phyloP scores from a whole-genome alignment of 2,329 filamentous ascomycete genomes.

The Diaporthe australafricana region DNA sequence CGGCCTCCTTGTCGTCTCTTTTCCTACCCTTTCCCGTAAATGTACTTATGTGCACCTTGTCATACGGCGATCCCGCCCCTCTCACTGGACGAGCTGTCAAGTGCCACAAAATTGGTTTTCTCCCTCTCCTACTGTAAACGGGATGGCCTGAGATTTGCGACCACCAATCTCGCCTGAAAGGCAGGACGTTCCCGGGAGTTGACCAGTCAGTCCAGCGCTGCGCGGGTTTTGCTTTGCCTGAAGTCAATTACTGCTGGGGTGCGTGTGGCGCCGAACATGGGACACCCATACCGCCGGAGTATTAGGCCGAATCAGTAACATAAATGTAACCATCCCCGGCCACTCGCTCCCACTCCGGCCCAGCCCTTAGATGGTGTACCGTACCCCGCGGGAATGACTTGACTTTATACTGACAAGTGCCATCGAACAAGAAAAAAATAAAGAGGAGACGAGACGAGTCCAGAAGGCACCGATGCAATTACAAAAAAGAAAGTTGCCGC shows the following conservation, averaged over 20 bases:
- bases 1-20: not conserved
- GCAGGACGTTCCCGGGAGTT: not conserved
- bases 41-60: not conserved
- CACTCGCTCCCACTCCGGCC: slow-evolving; percentile 7
- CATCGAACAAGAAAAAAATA: slow-evolving; percentile 13
- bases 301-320: slow-evolving; percentile 19
- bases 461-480: not conserved
- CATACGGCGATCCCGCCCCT: not conserved
- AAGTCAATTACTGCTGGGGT: slow-evolving; percentile 5
- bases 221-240: not conserved
- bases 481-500: slow-evolving; percentile 19
- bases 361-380: slow-evolving; percentile 10
- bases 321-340: slow-evolving; percentile 27
- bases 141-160: not conserved
- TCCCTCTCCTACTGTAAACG: slow-evolving; percentile 10
- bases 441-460: not conserved
- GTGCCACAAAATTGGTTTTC: slow-evolving; percentile 14
- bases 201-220: slow-evolving; percentile 5
- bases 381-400: slow-evolving; percentile 11
- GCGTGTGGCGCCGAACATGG: not conserved
- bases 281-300: slow-evolving; percentile 14
- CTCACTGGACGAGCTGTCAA: slow-evolving; percentile 11
- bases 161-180: not conserved
- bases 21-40: not conserved
- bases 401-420: not conserved